Base-by-base conservation (phyloP, 164 flowering plant species). In the Nymphaea colorata region DNA sequence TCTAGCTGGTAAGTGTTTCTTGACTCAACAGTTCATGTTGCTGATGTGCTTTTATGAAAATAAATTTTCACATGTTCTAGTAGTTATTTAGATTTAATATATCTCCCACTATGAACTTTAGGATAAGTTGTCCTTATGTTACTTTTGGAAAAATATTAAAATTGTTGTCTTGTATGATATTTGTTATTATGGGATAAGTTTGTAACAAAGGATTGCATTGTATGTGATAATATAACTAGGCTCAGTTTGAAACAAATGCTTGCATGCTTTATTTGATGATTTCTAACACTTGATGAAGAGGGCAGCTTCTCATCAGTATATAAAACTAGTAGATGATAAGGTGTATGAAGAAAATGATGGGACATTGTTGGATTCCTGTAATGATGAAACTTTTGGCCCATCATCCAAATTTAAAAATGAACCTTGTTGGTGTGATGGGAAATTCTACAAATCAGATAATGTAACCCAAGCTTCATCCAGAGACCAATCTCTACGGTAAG, bases 221-320 rank as follows among this genome's bases (percentile, higher is more conserved):
- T n/a, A 61, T 61, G 16, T n/a, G 36, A n/a, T n/a, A 61, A 71
- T 92, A 97, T 82, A 80, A 80, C 44, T 95, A 98, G 99, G 86
- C 92, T 80, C 98, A 92, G 76, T 95, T 95, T 83, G 85, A 87
- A 78, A 84, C 81, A 42, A 92, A 95, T 81, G 89, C 0, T 25
- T 25, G 36, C 36, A 85, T 75, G 71, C 85, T 47, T 74, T 95
- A 36, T 95, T 95, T 87, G 99, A 25, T 25, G 99, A 62, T 96
- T 95, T 43, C 87, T 84, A 71, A 95, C 99, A 42, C 92, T 92
- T 68, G 76, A 92, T 62, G 99, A 95, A 77, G 99, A 92, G 79
- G 79, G 92, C 43, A 83, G 88, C 77, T 92, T 71, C 75, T 92
- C 98, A n/a, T 85, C 98, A 5, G 98, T 95, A 60, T 71, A 73